Conservation (phyloP, 1,284 basidiomycete species). For the Microbotryomycetes sp. region DNA sequence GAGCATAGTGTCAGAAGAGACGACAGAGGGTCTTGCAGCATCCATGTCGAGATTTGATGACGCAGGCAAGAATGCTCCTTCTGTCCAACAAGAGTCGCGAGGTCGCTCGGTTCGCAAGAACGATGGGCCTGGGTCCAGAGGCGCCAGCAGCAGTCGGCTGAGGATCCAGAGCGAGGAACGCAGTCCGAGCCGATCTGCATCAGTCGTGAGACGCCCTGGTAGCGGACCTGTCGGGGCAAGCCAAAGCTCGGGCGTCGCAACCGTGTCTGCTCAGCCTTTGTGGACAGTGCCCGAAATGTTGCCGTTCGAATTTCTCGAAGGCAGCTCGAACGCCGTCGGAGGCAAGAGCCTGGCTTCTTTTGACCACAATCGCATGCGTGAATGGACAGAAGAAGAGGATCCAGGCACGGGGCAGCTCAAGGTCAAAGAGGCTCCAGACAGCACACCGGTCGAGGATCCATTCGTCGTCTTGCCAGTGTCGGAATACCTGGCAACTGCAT, state of each 20-base stretch:
- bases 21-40: background rate
- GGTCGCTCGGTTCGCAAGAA: conserved; percentile 20
- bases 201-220: conserved; percentile 12
- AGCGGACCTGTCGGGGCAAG: background rate
- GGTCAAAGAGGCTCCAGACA: conserved; percentile 45
- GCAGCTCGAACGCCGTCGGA: conserved; percentile 51
- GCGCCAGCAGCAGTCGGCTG: conserved; percentile 24
- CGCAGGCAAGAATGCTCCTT: background rate
- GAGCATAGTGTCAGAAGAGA: background rate
- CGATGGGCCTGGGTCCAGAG: conserved; percentile 3
- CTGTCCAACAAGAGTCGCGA: conserved; percentile 16
- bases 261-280: conserved; percentile 40
- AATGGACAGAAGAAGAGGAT: conserved; percentile 46
- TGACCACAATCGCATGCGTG: conserved; percentile 38
- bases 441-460: conserved; percentile 43
- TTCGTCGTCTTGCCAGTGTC: conserved; percentile 68
- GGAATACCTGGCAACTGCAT: conserved; percentile 62
- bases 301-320: conserved; percentile 55
- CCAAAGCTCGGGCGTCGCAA: background rate
- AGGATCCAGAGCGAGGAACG: conserved; percentile 20
- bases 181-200: conserved; percentile 22
- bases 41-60: background rate
- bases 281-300: conserved; percentile 75
- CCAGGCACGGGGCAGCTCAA: conserved; percentile 45
- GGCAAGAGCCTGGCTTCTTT: conserved; percentile 37